Base-by-base conservation (phyloP, 441 rosid genomes). In the Pelargonium hybrid region DNA sequence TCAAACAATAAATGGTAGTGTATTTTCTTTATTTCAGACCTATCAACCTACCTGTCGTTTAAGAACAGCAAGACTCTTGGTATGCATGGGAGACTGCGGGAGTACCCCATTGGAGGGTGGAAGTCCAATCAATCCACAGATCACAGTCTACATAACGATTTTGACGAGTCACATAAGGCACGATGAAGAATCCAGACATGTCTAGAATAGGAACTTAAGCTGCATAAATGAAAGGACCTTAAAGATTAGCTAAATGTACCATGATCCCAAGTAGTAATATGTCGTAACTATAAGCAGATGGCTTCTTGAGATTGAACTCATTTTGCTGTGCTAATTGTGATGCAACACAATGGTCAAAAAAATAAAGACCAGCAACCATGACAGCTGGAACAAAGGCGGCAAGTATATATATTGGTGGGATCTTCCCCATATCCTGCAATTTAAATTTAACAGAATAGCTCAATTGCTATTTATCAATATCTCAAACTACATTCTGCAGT, bases 51-150 rank as follows among this genome's bases (percentile, higher is more conserved):
- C 96, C 93, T 89, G 98, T 69, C 66, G 86, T 81, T 81, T 93
- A 67, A 89, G 90, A 79, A 85, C 86, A 34, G 93, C 88, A 78
- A 88, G 93, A 41, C 95, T 90, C 84, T 88, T 91, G 14, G 97
- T 87, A 79, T 93, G 97, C 97, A 90, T 88, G 43, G 97, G 95
- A 41, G 97, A 91, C 69, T 89, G 96, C 5, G 96, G 98, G 57
- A 89, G 86, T 69, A 91, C 97, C 43, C 95, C 97, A 50, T 93
- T 90, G 31, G 96, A 87, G 70, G 97, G 98, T 67, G 97, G 96
- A 64, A 93, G 85, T 65, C 98, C 97, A 72, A 89, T 83, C 74
- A 93, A 69, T 54, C 97, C 98, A 70, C 97, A 88, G 39, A 89
- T 65, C 76, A 90, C 76, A 59, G 98, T 87, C 96, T 90, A 79